phyloP scores from a whole-genome alignment of 768 basidiomycete genomes.

The Auricularia sp. region DNA sequence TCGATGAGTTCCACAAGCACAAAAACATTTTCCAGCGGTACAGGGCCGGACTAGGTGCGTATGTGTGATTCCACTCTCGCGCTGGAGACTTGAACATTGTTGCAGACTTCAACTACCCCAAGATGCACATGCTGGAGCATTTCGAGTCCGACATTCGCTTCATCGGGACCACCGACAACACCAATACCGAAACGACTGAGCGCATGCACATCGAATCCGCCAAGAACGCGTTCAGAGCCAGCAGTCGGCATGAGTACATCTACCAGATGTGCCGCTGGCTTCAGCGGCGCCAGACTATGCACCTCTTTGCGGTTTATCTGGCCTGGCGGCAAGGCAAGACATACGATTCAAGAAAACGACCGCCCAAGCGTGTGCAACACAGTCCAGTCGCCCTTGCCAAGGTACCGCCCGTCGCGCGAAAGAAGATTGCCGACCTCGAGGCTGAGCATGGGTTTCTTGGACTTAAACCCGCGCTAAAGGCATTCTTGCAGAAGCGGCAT shows the following conservation, averaged over 20 bases:
- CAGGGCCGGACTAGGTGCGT: conserved; percentile 18
- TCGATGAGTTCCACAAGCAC: not conserved
- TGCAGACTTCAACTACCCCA: conserved; percentile 31
- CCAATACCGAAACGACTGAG: conserved; percentile 31
- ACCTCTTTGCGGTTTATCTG: not conserved
- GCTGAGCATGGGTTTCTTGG: not conserved
- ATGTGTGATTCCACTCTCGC: not conserved
- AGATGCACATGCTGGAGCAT: conserved; percentile 30
- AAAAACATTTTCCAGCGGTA: conserved; percentile 21
- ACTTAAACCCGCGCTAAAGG: not conserved
- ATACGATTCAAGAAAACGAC: not conserved
- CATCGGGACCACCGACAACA: conserved; percentile 30
- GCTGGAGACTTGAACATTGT: not conserved
- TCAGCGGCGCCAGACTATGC: not conserved
- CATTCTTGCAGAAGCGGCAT: not conserved
- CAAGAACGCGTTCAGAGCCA: conserved; percentile 13
- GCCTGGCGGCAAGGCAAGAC: not conserved
- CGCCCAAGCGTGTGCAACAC: not conserved
- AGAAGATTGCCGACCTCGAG: not conserved
- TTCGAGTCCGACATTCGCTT: conserved; percentile 22
- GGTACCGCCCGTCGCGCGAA: not conserved
- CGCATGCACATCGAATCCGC: conserved; percentile 24
- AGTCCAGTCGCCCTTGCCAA: not conserved
- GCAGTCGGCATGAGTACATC: not conserved
- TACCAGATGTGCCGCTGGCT: not conserved